Conservation (phyloP, 2,329 filamentous ascomycete genomes). For the Exophiala lecanii-corni region DNA sequence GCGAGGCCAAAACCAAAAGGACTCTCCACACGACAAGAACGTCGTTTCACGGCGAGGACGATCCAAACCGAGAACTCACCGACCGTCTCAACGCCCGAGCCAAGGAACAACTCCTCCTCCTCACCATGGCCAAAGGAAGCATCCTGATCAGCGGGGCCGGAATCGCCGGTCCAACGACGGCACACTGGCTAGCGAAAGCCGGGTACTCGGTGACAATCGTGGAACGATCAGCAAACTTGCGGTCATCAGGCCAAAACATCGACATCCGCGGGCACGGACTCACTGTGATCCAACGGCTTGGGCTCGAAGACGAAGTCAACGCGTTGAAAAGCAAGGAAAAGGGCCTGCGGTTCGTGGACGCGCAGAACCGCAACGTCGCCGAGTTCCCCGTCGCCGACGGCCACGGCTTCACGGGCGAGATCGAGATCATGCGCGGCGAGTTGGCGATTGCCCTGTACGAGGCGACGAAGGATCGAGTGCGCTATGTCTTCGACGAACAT, state of each 20-base stretch:
- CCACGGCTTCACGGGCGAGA: conserved; percentile 50
- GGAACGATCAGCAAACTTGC: conserved; percentile 35
- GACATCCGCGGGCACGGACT: conserved; percentile 52
- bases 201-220: conserved; percentile 26
- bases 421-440: conserved; percentile 57
- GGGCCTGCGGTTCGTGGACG: conserved; percentile 36
- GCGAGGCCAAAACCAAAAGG: no score
- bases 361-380: conserved; percentile 36
- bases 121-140: conserved; percentile 1
- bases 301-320: conserved; percentile 41
- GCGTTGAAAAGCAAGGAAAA: conserved; percentile 41
- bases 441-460: conserved; percentile 49
- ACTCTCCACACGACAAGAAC: no score
- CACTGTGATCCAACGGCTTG: conserved; percentile 50
- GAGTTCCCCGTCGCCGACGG: conserved; percentile 40
- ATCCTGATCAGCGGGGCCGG: conserved; percentile 46
- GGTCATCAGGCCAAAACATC: conserved; percentile 49
- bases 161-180: conserved; percentile 43
- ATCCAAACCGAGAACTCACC: no score
- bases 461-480: conserved; percentile 25
- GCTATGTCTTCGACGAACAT: conserved; percentile 35
- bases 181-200: conserved; percentile 25
- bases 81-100: no score
- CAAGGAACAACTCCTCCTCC: no score
- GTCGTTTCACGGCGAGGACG: no score